phyloP scores from a whole-genome alignment of 1,139 yeast species.

The Kodamaea fungicola region DNA sequence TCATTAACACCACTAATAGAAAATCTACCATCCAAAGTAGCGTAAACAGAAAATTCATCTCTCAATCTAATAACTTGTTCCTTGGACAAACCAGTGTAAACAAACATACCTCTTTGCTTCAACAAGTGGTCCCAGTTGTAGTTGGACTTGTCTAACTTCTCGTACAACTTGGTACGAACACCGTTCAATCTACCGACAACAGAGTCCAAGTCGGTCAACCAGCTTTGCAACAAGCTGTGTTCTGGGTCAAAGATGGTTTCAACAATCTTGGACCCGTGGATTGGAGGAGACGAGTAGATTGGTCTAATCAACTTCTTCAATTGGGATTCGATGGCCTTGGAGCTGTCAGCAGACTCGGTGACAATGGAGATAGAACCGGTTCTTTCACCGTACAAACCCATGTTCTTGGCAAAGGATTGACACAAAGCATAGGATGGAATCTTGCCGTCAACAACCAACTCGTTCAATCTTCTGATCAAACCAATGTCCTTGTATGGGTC shows the following conservation, averaged over 20 bases:
- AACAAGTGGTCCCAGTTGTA: conserved; percentile 85
- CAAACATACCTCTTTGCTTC: conserved; percentile 95
- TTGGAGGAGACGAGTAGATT: conserved; percentile 90
- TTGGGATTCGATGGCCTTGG: conserved; percentile 66
- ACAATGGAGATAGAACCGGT: conserved; percentile 82
- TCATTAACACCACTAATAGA: conserved; percentile 88
- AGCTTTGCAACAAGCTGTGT: conserved; percentile 54
- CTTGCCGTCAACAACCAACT: conserved; percentile 44
- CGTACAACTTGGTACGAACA: conserved; percentile 67
- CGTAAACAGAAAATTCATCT: conserved; percentile 72
- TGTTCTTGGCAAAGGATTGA: conserved; percentile 93
- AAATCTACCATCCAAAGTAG: conserved; percentile 87
- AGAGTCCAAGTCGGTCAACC: conserved; percentile 72
- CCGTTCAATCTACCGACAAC: conserved; percentile 74
- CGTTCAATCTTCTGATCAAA: conserved; percentile 48
- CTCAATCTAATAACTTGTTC: conserved; percentile 70
- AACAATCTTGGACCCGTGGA: conserved; percentile 88
- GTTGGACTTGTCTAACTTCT: conserved; percentile 49
- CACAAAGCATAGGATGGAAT: conserved; percentile 62
- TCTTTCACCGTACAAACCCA: conserved; percentile 96
- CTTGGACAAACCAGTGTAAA: conserved; percentile 76
- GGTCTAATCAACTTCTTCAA: conserved; percentile 78
- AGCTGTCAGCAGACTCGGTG: conserved; percentile 42
- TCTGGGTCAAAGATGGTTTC: conserved; percentile 66
- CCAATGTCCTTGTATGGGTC: conserved; percentile 47